Conservation (phyloP, 805 yeast genomes). For the Teunomyces barrocoloradensis region DNA sequence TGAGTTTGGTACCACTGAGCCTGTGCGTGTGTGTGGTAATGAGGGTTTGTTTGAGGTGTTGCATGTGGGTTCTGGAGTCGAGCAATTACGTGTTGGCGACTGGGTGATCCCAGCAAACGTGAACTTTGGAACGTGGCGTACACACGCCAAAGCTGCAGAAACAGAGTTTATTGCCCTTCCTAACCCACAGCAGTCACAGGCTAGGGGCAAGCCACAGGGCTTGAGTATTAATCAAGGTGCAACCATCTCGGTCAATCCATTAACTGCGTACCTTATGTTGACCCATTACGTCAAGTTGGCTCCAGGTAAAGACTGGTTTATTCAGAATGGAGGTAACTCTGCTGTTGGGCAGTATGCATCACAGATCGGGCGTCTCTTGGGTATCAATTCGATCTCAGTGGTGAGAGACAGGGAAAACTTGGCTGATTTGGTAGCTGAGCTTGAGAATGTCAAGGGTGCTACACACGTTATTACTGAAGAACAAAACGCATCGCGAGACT, state of each 20-base stretch:
- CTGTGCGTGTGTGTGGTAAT: slow-evolving; percentile 86
- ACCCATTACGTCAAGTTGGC: slow-evolving; percentile 59
- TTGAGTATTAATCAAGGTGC: slow-evolving; percentile 64
- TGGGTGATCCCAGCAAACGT: slow-evolving; percentile 81
- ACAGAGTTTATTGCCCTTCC: slow-evolving; percentile 58
- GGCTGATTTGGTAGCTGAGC: slow-evolving; percentile 51
- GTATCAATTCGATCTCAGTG: slow-evolving; percentile 80
- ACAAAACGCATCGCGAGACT: slow-evolving; percentile 67
- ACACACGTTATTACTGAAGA: slow-evolving; percentile 88
- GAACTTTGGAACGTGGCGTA: slow-evolving; percentile 92
- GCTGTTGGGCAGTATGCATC: slow-evolving; percentile 92
- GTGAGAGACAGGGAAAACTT: slow-evolving; percentile 83
- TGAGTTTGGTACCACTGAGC: slow-evolving; percentile 56
- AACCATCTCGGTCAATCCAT: slow-evolving; percentile 87
- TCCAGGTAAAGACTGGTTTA: slow-evolving; percentile 78
- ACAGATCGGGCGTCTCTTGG: slow-evolving; percentile 78
- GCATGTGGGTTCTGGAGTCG: slow-evolving; percentile 59
- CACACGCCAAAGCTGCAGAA: slow-evolving; percentile 59
- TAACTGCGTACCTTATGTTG: slow-evolving; percentile 88
- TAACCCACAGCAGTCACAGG: slow-evolving; percentile 46
- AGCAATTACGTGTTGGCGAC: slow-evolving; percentile 61
- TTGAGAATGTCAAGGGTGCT: slow-evolving; percentile 67
- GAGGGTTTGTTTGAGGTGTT: slow-evolving; percentile 89
- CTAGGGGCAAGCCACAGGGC: slow-evolving; percentile 28
- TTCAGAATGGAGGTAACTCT: slow-evolving; percentile 95